A percentile compares a stretch with the other conserved stretches of the same genome.
Conservation (phyloP, 73 alveolate genomes). For the Blepharisma japonicum region DNA sequence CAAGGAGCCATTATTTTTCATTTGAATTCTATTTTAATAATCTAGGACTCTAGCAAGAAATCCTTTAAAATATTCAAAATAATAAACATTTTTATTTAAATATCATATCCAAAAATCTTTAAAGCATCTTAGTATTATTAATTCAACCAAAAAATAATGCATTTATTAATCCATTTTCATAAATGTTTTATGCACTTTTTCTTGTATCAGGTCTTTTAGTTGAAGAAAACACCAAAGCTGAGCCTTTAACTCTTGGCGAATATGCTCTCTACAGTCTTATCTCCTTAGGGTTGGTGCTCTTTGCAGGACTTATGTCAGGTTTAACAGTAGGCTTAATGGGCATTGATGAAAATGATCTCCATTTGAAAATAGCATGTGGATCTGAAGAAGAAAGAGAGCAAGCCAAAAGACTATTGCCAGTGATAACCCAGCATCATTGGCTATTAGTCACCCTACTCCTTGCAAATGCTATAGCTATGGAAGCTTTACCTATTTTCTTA, state of each 20-base stretch:
- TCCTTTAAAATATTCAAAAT: no score
- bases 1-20: no score
- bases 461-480: constrained; percentile 94
- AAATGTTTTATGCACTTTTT: no score
- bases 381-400: neutral
- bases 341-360: constrained; percentile 10
- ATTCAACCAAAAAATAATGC: no score
- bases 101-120: no score
- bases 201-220: no score
- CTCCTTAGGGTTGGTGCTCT: neutral
- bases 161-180: no score
- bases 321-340: constrained; percentile 22
- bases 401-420: neutral
- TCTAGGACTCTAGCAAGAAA: no score
- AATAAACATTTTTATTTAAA: no score
- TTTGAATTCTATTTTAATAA: no score
- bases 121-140: no score
- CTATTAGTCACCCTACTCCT: constrained; percentile 87
- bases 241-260: neutral
- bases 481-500: constrained; percentile 89
- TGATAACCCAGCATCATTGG: constrained; percentile 78
- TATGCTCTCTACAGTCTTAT: neutral
- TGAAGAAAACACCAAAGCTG: no score
- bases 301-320: constrained; percentile 22
- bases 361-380: neutral